Evolutionary conservation across 108 stramenopile genomes (phyloP).

Genomic region (Discostella pseudostelligera): DNA sequence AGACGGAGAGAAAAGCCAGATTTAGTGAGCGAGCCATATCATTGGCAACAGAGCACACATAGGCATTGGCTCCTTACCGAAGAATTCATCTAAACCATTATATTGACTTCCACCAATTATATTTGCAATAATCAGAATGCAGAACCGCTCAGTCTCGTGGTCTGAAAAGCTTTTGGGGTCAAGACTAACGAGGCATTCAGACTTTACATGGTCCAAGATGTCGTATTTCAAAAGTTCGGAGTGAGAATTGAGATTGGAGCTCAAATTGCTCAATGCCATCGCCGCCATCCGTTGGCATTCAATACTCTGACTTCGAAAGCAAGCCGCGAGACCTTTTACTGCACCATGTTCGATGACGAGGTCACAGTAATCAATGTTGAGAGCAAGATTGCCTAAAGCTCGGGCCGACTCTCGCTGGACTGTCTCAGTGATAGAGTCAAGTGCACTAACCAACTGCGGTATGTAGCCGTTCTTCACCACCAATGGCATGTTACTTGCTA

Average conservation of each 20-base stretch:
- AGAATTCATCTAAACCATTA: conserved; percentile 49
- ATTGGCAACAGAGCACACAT: conserved; percentile 3
- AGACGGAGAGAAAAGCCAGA: background rate
- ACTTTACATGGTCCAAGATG: conserved; percentile 56
- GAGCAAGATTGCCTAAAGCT: conserved; percentile 79
- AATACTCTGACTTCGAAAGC: conserved; percentile 51
- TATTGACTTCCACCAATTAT: conserved; percentile 56
- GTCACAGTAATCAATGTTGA: conserved; percentile 73
- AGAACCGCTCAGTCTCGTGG: conserved; percentile 75
- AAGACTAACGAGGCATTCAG: conserved; percentile 53
- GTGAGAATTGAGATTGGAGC: conserved; percentile 67
- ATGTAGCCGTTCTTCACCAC: conserved; percentile 63
- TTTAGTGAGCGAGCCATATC: background rate
- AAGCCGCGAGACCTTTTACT: conserved; percentile 50
- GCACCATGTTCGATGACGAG: conserved; percentile 57
- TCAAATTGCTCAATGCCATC: conserved; percentile 71
- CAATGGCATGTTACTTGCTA: conserved; percentile 63
- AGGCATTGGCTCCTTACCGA: conserved; percentile 31
- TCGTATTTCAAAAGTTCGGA: conserved; percentile 50
- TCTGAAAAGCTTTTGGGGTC: conserved; percentile 70
- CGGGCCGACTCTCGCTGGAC: conserved; percentile 77
- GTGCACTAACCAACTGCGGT: conserved; percentile 59
- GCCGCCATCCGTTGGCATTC: conserved; percentile 65
- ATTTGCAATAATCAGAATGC: conserved; percentile 70
- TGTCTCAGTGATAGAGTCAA: conserved; percentile 40